Conservation (phyloP, 2,329 filamentous ascomycete genomes). For the Clathrospora elynae region DNA sequence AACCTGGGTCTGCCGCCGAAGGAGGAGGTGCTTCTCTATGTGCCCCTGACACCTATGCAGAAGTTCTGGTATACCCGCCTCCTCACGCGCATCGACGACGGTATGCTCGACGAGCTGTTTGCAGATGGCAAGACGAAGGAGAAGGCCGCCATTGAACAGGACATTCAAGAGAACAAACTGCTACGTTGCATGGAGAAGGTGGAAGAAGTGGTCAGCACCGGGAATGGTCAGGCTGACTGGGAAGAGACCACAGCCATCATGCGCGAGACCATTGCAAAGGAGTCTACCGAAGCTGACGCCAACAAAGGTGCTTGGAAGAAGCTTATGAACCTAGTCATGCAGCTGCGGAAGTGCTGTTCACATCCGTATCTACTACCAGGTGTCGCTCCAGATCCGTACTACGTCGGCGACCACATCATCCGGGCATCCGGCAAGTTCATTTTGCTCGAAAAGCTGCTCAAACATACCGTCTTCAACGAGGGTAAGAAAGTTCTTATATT, state of each 20-base stretch:
- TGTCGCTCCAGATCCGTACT: constrained; percentile 54
- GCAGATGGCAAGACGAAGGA: constrained; percentile 54
- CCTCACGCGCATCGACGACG: constrained; percentile 60
- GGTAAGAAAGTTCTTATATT: constrained; percentile 64
- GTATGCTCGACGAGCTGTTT: constrained; percentile 60
- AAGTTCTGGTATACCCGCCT: constrained; percentile 63
- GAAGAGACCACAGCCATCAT: constrained; percentile 88
- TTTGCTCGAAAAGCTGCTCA: constrained; percentile 58
- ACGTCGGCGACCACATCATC: constrained; percentile 55
- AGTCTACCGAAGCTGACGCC: constrained; percentile 36
- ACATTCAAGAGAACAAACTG: constrained; percentile 46
- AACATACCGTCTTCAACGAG: constrained; percentile 56
- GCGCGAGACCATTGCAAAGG: constrained; percentile 75
- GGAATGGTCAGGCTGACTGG: constrained; percentile 46
- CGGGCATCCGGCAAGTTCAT: constrained; percentile 62
- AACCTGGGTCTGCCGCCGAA: constrained; percentile 62
- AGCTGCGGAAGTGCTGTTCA: constrained; percentile 61
- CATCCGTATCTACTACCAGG: constrained; percentile 60
- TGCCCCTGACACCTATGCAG: constrained; percentile 64
- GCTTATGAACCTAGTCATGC: constrained; percentile 62
- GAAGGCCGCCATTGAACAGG: constrained; percentile 45
- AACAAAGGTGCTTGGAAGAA: constrained; percentile 54
- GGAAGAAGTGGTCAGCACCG: constrained; percentile 33
- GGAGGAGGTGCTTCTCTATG: constrained; percentile 61
- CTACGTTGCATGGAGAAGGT: constrained; percentile 43